Base-by-base conservation (phyloP, 148 eudicot genomes). In the Selenicereus undatus region DNA sequence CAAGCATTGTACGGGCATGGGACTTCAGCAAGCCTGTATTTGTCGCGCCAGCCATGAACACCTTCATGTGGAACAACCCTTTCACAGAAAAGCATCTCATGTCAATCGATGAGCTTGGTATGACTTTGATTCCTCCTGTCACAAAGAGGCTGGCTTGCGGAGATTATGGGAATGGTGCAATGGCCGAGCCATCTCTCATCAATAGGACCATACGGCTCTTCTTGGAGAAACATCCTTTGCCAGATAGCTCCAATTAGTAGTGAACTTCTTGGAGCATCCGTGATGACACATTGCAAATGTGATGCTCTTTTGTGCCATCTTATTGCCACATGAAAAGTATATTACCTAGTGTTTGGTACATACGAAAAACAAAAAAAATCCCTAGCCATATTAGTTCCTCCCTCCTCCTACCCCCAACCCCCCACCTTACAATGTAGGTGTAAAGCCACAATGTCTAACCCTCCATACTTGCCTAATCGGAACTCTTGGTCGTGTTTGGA, bases 11-110 rank as follows among this genome's bases (percentile, higher is more conserved):
- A 54, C 92, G 97, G 75, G 98, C 97, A 26, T 95, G 98, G 98
- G 98, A 95, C 89, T 95, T 91, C 81, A 84, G 52, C 74, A 95
- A 95, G 79, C 97, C 97, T n/a, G 73, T 95, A 39, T 95, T 92
- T 83, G 90, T 93, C 20, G 98, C 98, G 32, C 97, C 98, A 18
- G 97, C 98, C 32, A 93, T 93, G 98, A 93, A 95, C 86, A 91
- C 98, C 48, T 85, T 87, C 83, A 93, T 95, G 98, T 95, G 97
- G 98, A 89, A 86, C 75, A 95, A 93, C 73, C 93, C 97, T 11
- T 95, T 93, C 86, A 93, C 97, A 3, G 97, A 95, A 84, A 87
- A 93, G 73, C 98, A 95, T 82, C 94, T 95, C 4, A 82, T 92
- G 88, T 76, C 80, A 9, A 84, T 92, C 3, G 94, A 93, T 75